Evolutionary conservation across 768 basidiomycete species (phyloP), one percentile per base, ranked within the genome.

Genomic region (Obba rivulosa): DNA sequence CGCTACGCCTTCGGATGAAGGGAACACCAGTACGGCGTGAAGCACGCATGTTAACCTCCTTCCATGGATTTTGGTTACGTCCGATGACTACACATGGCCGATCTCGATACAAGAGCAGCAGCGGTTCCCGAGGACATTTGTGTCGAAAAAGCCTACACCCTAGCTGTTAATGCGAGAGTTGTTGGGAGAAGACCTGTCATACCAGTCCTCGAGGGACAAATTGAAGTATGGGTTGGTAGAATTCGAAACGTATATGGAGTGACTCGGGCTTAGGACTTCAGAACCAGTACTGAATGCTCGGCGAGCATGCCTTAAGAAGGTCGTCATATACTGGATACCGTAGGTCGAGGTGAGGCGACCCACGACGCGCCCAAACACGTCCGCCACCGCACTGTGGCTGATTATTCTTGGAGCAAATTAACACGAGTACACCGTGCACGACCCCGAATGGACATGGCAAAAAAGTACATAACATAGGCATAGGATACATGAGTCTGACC

Each of bases 1-100:
- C 96, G 56, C 92, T 94, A 47, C 87, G 74, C 47, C 95, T 73
- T 35, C 95, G 74, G 25, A 98, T 76, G 60, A 91, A 87, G 0
- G 89, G 89, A 16, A 92, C 75, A 3, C 70, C 73, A 2, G 71
- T 64, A 37, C 64, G 48, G 10, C 68, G 65, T 5, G 92, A 71
- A 1, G 78, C 74, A 5, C 62, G 52, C 42, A 94, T 76, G 57
- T 95, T 94, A 56, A 93, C 83, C 61, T 99, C 95, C 63, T 92
- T 96, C 95, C 95, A 98, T 14, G 94, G 95, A 57, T 96, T 97
- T 71, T 99, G 96, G 63, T 97, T 94, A 45, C 95, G 74, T 0
- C 95, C 95, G 46, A 98, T 90, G 46, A 99, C 77, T 16, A 98
- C 91, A 59, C 92, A 93, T 2, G 92, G 91, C 0, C 69, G 64